Base-by-base conservation (phyloP, 1,284 basidiomycete genomes). In the Boletus mariae region DNA sequence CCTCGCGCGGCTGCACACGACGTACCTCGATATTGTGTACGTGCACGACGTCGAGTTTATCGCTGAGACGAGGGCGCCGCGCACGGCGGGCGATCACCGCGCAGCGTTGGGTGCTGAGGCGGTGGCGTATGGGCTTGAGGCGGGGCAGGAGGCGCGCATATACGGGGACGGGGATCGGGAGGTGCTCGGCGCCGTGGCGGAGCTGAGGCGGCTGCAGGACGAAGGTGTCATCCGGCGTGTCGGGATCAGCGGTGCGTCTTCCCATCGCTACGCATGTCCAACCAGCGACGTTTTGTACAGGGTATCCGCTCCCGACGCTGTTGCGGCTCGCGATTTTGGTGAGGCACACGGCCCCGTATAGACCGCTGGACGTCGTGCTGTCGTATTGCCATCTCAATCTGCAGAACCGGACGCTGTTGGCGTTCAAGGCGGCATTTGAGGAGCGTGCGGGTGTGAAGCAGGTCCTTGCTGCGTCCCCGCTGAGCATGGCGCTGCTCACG, bases 1-100 rank as follows among this genome's bases (percentile, higher is more conserved):
- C 64, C 74, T 96, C 37, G 73, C 75, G 53, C 80, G 94, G 23
- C 68, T 98, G 52, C 80, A 87, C 47, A 96, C 93, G 8, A 72
- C 77, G 47, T 94, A 95, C 64, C 78, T 97, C 23, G 94, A 96
- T 63, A 79, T 81, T 1, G 90, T 95, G 1, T 95, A 94, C 63
- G 75, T 98, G 35, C 96, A 99, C 68, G 96, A 98, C 68, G 80
- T 91, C 54, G 96, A 99, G 74, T 98, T 90, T 64, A 83, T 97
- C 11, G 80, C 82, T 25, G 79, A 84, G 1, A 68, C 74, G 45
- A 75, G 85, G 45, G 68, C 75, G 25, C 79, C 83, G 0, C 73
- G 73, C 42, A 65, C 65, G 32, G 74, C 72, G 17, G 87, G 87
- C 3, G 76, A 83, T 54, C 84, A 85, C 61, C 61, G 71, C 2